phyloP scores from a whole-genome alignment of 805 yeast species.

The Wickerhamiella slavikovae region DNA sequence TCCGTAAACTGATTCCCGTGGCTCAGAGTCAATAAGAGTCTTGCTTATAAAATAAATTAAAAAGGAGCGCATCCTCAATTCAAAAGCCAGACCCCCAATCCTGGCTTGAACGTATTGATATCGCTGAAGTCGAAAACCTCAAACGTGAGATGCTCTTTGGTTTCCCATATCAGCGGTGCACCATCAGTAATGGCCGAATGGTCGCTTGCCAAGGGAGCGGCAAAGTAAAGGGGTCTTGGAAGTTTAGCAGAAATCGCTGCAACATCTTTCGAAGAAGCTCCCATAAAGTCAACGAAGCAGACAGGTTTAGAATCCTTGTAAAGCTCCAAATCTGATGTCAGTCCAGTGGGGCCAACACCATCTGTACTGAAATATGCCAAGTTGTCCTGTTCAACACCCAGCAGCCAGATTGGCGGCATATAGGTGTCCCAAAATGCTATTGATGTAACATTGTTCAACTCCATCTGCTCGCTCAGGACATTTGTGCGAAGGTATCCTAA shows the following conservation, averaged over 20 bases:
- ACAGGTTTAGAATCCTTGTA: conserved; percentile 4
- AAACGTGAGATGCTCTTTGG: conserved; percentile 35
- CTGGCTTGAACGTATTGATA: conserved; percentile 32
- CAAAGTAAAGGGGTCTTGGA: conserved; percentile 13
- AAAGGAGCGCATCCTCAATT: neutral
- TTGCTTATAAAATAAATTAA: too few species aligned
- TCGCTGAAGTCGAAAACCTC: conserved; percentile 47
- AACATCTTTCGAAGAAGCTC: conserved; percentile 19
- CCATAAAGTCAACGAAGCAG: conserved; percentile 29
- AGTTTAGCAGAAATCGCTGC: conserved; percentile 9
- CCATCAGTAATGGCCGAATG: neutral
- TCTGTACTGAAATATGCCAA: too few species aligned
- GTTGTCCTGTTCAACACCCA: conserved; percentile 19
- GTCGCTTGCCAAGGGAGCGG: conserved; percentile 22
- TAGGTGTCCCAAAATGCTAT: conserved; percentile 87
- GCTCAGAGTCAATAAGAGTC: neutral
- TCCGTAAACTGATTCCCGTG: conserved; percentile 17
- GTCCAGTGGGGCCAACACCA: too few species aligned
- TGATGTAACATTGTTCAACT: too few species aligned
- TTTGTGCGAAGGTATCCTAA: conserved; percentile 21
- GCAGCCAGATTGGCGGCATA: conserved; percentile 79
- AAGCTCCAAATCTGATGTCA: too few species aligned
- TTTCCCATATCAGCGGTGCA: conserved; percentile 11
- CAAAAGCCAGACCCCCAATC: conserved; percentile 18
- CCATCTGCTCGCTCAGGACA: too few species aligned